These are phyloP conservation scores for Westerdykella aurantiaca DNA, from an alignment of 2,329 filamentous ascomycete genomes.

Conservation along the genomic window DNA sequence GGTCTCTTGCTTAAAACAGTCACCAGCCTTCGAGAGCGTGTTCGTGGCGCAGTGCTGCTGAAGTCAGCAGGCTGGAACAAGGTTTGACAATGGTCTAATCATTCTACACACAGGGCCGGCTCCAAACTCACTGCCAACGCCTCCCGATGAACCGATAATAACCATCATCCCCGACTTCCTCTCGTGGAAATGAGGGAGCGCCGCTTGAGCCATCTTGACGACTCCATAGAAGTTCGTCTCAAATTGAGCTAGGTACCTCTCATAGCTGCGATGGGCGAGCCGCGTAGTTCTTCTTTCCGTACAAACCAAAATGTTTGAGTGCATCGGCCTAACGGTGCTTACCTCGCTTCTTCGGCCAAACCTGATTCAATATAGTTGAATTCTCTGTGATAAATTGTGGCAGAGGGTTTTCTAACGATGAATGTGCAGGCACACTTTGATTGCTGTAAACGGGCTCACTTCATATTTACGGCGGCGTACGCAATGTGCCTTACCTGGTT, in stretches of 20 bases:
- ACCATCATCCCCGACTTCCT: constrained; percentile 34
- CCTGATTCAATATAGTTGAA: constrained; percentile 12
- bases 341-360: constrained; percentile 13
- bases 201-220: constrained; percentile 35
- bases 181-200: constrained; percentile 39
- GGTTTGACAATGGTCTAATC: no score
- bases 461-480: no score
- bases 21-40: constrained; percentile 18
- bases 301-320: background rate
- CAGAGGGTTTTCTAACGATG: no score
- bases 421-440: no score
- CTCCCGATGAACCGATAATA: constrained; percentile 16
- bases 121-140: constrained; percentile 8
- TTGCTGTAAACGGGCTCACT: no score
- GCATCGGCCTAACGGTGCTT: constrained; percentile 1
- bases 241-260: constrained; percentile 33
- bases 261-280: constrained; percentile 22
- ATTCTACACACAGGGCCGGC: constrained; percentile 11
- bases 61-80: background rate
- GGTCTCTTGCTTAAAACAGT: constrained; percentile 21
- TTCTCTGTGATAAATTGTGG: no score
- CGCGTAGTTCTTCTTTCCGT: background rate
- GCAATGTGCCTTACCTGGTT: no score
- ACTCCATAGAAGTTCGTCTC: constrained; percentile 42
- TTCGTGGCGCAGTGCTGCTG: constrained; percentile 31